Evolutionary conservation across 2,329 filamentous ascomycete species (phyloP).

Genomic region (Ophiostoma piceae): DNA sequence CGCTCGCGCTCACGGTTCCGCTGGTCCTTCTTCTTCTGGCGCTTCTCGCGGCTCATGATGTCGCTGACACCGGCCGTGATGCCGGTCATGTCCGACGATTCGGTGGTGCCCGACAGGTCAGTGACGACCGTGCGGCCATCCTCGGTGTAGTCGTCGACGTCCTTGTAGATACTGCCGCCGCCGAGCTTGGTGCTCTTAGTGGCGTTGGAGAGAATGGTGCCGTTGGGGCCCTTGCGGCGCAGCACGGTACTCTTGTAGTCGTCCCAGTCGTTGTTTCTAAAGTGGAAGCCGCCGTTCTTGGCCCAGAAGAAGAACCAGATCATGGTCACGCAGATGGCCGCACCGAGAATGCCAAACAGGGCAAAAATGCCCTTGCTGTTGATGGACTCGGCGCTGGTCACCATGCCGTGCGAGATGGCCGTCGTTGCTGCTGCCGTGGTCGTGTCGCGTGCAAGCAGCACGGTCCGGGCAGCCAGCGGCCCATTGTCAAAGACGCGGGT

Average conservation of each 20-base stretch:
- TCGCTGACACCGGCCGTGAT: slow-evolving; percentile 56
- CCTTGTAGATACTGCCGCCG: slow-evolving; percentile 79
- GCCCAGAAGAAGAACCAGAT: slow-evolving; percentile 99
- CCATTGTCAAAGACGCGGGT: slow-evolving; percentile 35
- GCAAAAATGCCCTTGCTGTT: slow-evolving; percentile 71
- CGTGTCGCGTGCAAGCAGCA: slow-evolving; percentile 42
- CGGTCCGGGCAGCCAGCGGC: slow-evolving; percentile 41
- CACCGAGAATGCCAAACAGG: slow-evolving; percentile 78
- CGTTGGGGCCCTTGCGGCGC: slow-evolving; percentile 81
- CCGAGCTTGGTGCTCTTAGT: slow-evolving; percentile 78
- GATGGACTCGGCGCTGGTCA: slow-evolving; percentile 51
- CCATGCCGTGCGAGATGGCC: slow-evolving; percentile 43
- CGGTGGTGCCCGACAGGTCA: slow-evolving; percentile 24
- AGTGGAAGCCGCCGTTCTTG: slow-evolving; percentile 89
- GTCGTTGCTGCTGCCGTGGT: slow-evolving; percentile 30
- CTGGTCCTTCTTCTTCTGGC: slow-evolving; percentile 48
- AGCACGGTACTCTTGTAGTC: slow-evolving; percentile 97
- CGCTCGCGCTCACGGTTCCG: slow-evolving; percentile 44
- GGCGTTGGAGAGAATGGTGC: slow-evolving; percentile 74
- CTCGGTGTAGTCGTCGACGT: slow-evolving; percentile 51
- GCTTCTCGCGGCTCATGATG: slow-evolving; percentile 50
- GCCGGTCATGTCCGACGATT: slow-evolving; percentile 41
- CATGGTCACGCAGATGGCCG: slow-evolving; percentile 63
- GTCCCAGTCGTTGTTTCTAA: slow-evolving; percentile 84
- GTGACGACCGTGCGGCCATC: slow-evolving; percentile 39